Conservation (phyloP, 768 basidiomycete genomes). For the Tulasnella sp. region DNA sequence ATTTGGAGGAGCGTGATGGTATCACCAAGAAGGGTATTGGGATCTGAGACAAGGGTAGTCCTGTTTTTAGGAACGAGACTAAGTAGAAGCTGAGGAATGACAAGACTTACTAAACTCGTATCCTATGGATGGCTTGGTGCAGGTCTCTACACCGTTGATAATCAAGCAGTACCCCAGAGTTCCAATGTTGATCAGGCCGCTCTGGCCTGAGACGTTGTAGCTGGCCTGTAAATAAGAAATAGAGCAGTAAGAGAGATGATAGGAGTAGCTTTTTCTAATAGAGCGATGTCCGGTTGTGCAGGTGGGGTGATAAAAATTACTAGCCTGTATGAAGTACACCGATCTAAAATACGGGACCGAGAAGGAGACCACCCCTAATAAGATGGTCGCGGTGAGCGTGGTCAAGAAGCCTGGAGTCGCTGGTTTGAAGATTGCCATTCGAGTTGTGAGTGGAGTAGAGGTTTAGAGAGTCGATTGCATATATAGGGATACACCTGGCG, state of each 20-base stretch:
- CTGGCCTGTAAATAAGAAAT: slow-evolving; percentile 46
- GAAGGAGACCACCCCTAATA: slow-evolving; percentile 81
- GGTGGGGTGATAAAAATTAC: slow-evolving; percentile 36
- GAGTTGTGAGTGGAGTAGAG: no score
- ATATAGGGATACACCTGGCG: no score
- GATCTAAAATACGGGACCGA: slow-evolving; percentile 84
- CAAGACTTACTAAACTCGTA: slow-evolving; percentile 67
- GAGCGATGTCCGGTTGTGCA: no score
- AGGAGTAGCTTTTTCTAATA: no score
- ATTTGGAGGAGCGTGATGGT: slow-evolving; percentile 48
- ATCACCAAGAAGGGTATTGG: slow-evolving; percentile 70
- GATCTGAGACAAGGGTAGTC: slow-evolving; percentile 38
- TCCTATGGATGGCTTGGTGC: slow-evolving; percentile 72
- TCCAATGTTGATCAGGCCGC: slow-evolving; percentile 69
- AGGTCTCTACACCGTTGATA: slow-evolving; percentile 43
- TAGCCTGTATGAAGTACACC: slow-evolving; percentile 80
- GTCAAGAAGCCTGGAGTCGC: slow-evolving; percentile 85
- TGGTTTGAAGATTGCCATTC: slow-evolving; percentile 35
- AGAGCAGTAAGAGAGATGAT: no score
- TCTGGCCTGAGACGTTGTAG: slow-evolving; percentile 35
- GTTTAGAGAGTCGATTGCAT: no score
- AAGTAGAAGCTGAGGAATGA: not conserved
- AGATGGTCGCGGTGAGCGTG: slow-evolving; percentile 62
- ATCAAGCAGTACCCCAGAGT: slow-evolving; percentile 81
- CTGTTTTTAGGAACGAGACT: not conserved